Conservation (phyloP, 352 stramenopile species). For the Phytophthora gonapodyides region DNA sequence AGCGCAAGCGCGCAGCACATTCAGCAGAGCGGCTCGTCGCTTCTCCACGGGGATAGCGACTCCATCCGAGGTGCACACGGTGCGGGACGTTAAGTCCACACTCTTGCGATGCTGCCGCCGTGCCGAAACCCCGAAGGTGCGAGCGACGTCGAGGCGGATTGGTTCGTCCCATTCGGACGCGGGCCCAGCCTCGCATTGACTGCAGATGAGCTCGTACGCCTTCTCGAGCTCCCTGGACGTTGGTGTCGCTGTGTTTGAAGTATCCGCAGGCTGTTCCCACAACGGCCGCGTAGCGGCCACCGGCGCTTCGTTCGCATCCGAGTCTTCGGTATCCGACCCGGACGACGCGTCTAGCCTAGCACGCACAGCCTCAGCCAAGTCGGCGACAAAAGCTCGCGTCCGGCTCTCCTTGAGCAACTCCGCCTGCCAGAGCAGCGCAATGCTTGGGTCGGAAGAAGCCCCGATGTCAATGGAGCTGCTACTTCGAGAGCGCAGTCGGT, state of each 20-base stretch:
- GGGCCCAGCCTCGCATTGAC: conserved; percentile 38
- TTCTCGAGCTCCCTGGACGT: conserved; percentile 26
- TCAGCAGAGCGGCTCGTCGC: conserved; percentile 48
- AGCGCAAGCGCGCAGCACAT: conserved; percentile 67
- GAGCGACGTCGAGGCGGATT: conserved; percentile 67
- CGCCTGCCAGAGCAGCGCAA: conserved; percentile 45
- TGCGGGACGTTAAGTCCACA: conserved; percentile 14
- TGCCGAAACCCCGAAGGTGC: conserved; percentile 70
- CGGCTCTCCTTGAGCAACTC: conserved; percentile 56
- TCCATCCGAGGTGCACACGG: conserved; percentile 19
- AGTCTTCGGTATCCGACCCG: conserved; percentile 53
- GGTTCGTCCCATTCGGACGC: conserved; percentile 56
- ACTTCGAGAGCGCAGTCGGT: conserved; percentile 26
- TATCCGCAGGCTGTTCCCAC: conserved; percentile 16
- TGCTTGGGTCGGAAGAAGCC: conserved; percentile 18
- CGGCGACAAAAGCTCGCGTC: conserved; percentile 50
- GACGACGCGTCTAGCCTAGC: conserved; percentile 44
- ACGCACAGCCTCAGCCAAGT: conserved; percentile 61
- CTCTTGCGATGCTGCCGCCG: conserved; percentile 43
- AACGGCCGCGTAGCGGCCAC: conserved; percentile 20
- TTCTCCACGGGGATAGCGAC: conserved; percentile 34
- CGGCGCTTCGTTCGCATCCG: conserved; percentile 33
- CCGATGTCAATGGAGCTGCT: conserved; percentile 10
- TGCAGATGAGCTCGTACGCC: conserved; percentile 59
- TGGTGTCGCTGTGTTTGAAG: conserved; percentile 4